These are phyloP conservation scores for Globomyces pollinis-pini DNA, from an alignment of 192 early-diverging fungal genomes.

Conservation along the genomic window DNA sequence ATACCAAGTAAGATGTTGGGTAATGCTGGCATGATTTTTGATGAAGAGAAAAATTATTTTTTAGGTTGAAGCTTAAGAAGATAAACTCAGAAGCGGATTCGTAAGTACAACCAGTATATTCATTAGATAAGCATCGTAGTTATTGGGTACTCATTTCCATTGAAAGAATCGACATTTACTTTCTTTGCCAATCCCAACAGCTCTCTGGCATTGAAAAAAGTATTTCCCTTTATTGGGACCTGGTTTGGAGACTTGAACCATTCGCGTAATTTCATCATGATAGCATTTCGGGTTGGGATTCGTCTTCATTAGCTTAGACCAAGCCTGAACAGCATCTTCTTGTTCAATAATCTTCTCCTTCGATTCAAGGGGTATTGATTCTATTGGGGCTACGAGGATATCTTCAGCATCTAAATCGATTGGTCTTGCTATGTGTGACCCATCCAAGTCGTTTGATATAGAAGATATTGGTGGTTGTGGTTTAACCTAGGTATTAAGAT, in stretches of 20 bases:
- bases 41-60: too few relatives aligned
- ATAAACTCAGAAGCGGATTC: too few relatives aligned
- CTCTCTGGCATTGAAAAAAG: constrained; percentile 62
- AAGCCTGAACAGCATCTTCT: constrained; percentile 34
- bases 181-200: constrained; percentile 24
- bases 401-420: constrained; percentile 1
- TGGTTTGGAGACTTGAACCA: constrained; percentile 59
- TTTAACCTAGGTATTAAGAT: too few relatives aligned
- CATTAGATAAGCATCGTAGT: too few relatives aligned
- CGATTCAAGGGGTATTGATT: not conserved
- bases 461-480: too few relatives aligned
- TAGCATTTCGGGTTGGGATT: constrained; percentile 48
- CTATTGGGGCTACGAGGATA: not conserved
- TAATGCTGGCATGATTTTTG: not conserved
- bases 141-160: constrained; percentile 2
- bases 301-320: constrained; percentile 50
- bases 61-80: too few relatives aligned
- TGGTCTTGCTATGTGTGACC: constrained; percentile 3
- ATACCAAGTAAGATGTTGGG: not conserved
- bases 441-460: too few relatives aligned
- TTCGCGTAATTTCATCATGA: constrained; percentile 57
- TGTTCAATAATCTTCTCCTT: not conserved
- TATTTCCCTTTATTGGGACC: constrained; percentile 61
- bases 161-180: not conserved
- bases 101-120: too few relatives aligned